These are phyloP conservation scores for Glycyrrhiza uralensis DNA, from an alignment of 306 rosid genomes.

Conservation along the genomic window DNA sequence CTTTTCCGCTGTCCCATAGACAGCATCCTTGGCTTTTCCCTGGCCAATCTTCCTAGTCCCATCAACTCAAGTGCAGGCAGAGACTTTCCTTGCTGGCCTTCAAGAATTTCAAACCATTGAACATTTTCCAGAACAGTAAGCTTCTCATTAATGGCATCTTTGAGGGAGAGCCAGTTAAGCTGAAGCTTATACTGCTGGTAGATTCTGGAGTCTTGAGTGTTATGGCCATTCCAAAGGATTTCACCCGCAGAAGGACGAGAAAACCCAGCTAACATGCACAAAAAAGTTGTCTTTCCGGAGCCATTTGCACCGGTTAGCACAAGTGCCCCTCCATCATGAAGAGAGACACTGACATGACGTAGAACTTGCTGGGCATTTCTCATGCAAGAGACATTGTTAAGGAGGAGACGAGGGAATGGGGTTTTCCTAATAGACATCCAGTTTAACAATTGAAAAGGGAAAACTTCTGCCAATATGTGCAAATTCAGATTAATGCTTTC, in stretches of 20 bases:
- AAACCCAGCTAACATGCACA: conserved; percentile 88
- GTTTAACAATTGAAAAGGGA: conserved; percentile 20
- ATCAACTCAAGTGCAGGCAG: conserved; percentile 71
- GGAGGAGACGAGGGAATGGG: conserved; percentile 69
- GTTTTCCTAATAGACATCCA: conserved; percentile 55
- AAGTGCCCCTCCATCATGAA: conserved; percentile 81
- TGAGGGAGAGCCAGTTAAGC: conserved; percentile 85
- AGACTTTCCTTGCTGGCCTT: conserved; percentile 71
- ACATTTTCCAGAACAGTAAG: conserved; percentile 60
- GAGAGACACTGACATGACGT: conserved; percentile 64
- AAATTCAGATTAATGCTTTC: neutral
- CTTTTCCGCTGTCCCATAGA: conserved; percentile 91
- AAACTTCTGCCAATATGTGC: neutral
- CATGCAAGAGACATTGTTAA: conserved; percentile 82
- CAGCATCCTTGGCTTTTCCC: conserved; percentile 70
- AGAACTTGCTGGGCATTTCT: conserved; percentile 87
- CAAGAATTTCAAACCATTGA: conserved; percentile 79
- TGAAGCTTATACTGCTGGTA: conserved; percentile 89
- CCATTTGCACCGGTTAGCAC: conserved; percentile 80
- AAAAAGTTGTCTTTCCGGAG: conserved; percentile 84
- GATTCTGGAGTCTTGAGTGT: conserved; percentile 62
- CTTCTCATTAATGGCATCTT: conserved; percentile 59
- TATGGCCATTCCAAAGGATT: conserved; percentile 87
- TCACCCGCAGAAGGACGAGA: conserved; percentile 80
- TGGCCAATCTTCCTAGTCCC: conserved; percentile 81